Base-by-base conservation (phyloP, 345 rosid genomes). In the Moricandia moricandioides region DNA sequence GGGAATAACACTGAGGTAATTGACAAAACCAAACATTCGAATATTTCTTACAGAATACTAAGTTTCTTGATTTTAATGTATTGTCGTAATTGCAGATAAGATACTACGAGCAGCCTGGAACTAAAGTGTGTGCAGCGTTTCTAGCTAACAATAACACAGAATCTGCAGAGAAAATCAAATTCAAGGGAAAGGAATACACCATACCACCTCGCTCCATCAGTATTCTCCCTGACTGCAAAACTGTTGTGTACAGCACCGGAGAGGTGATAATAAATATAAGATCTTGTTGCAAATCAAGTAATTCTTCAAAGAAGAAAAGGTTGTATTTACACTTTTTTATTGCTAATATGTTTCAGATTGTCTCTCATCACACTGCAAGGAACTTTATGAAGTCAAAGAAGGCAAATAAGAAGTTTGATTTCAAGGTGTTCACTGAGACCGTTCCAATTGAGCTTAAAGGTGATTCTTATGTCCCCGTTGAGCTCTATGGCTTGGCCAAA, bases 151-250 rank as follows among this genome's bases (percentile, higher is more conserved):
- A 91, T 71, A 66, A 80, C 84, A 87, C 88, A 2, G 71, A 61
- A 71, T 13, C 10, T 1, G 78, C 77, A 13, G 81, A 75, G 3
- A 79, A 78, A 4, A 70, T 85, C 6, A 76, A 35, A 13, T 96
- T 96, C 81, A 84, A 71, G 74, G 94, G 94, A 3, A 24, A 31
- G 3, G 75, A 87, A 2, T 87, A 82, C 71, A 18, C 66, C 75
- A 67, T 93, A 13, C 91, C 97, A 0, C 65, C 85, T n/a, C 86
- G 77, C 4, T 93, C 98, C 59, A 91, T 90, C 34, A 92, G 98
- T 80, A 77, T 92, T 77, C 95, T 92, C 66, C 97, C 97, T 2
- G 98, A 92, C 64, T 92, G 98, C 87, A 84, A 85, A 84, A 92
- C 85, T 1, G 89, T 85, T 12, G 95, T 89, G 70, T 90, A 60